Evolutionary conservation across 2,329 filamentous ascomycete genomes (phyloP).

Genomic region (Colletotrichum magnum): DNA sequence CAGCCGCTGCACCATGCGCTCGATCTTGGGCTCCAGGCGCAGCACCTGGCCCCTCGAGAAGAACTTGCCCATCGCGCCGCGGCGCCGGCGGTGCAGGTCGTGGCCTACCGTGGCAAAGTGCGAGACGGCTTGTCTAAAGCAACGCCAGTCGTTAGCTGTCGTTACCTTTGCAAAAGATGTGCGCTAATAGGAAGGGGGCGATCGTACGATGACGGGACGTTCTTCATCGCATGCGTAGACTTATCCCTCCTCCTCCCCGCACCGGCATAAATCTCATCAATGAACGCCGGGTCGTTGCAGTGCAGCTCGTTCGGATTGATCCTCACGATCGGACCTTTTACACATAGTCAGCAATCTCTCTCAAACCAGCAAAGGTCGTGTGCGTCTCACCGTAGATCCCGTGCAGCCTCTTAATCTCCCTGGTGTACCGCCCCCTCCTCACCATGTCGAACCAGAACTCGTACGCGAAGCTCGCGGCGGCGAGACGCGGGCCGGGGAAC

Average conservation of each 20-base stretch:
- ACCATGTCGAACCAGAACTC: constrained; percentile 45
- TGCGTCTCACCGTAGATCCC: constrained; percentile 45
- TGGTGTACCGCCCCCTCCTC: constrained; percentile 40
- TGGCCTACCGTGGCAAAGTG: constrained; percentile 50
- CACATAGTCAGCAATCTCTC: not conserved
- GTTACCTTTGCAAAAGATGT: too few species aligned
- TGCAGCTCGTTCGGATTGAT: constrained; percentile 57
- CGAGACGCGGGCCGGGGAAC: constrained; percentile 44
- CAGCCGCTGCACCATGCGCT: constrained; percentile 10
- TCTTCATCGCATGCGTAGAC: constrained; percentile 7
- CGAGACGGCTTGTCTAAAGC: not conserved
- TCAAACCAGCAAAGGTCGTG: too few species aligned
- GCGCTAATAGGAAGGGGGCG: too few species aligned
- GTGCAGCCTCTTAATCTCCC: constrained; percentile 45
- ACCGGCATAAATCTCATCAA: constrained; percentile 53
- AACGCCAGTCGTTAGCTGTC: too few species aligned
- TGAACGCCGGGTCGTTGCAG: constrained; percentile 51
- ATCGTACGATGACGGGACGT: constrained; percentile 3
- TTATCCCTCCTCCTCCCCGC: constrained; percentile 32
- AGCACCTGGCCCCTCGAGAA: constrained; percentile 47
- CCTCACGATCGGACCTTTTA: constrained; percentile 53
- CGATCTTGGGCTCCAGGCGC: constrained; percentile 12
- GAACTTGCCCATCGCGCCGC: constrained; percentile 49
- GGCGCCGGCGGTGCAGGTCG: constrained; percentile 50
- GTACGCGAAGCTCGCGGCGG: constrained; percentile 39